These are phyloP conservation scores for Dalbergia cochinchinensis DNA, from an alignment of 306 rosid genomes.

Conservation along the genomic window DNA sequence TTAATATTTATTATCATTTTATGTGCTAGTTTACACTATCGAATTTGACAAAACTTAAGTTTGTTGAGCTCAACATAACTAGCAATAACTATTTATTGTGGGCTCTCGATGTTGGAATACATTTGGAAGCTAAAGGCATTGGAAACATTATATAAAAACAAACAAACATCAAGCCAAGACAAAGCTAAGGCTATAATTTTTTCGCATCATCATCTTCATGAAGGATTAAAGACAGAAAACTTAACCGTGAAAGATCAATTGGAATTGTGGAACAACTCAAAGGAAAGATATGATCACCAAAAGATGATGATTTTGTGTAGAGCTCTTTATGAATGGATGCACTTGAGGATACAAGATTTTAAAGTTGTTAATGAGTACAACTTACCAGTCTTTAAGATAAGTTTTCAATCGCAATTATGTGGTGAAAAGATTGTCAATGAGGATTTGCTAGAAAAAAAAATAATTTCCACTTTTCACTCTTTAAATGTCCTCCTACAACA, in stretches of 20 bases:
- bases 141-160: too few relatives aligned
- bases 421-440: too few relatives aligned
- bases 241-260: too few relatives aligned
- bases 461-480: background rate
- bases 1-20: too few relatives aligned
- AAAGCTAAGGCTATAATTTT: too few relatives aligned
- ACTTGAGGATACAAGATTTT: background rate
- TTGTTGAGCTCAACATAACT: background rate
- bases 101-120: background rate
- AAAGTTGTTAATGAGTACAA: background rate
- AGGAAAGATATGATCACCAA: too few relatives aligned
- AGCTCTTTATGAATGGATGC: background rate
- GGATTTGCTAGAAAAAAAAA: background rate
- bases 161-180: background rate
- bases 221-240: too few relatives aligned
- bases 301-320: too few relatives aligned
- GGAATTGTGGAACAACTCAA: too few relatives aligned
- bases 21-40: background rate
- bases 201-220: too few relatives aligned
- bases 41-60: background rate
- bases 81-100: background rate
- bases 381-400: background rate
- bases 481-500: background rate
- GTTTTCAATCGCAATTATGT: background rate
- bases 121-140: too few relatives aligned